Conservation (phyloP, 1,284 basidiomycete species). For the Leccinum holopus region DNA sequence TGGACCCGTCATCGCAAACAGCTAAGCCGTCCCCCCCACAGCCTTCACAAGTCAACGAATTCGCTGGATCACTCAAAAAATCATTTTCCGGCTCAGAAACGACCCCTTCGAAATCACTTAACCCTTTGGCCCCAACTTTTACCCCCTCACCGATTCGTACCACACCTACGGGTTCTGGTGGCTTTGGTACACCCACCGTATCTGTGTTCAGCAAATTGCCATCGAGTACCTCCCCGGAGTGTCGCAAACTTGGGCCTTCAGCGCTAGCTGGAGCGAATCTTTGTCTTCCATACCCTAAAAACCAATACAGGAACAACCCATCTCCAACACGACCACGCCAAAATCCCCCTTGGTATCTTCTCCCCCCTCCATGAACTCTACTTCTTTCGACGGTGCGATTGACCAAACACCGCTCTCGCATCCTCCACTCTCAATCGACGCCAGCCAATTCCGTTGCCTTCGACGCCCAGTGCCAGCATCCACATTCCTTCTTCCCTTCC, state of each 20-base stretch:
- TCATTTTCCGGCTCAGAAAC: conserved; percentile 9
- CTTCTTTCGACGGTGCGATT: conserved; percentile 6
- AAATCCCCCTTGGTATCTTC: conserved; percentile 16
- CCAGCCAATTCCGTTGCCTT: conserved; percentile 31
- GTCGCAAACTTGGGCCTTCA: background rate
- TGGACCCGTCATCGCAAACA: conserved; percentile 4
- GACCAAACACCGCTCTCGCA: conserved; percentile 18
- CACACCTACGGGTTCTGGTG: background rate
- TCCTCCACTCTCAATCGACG: conserved; percentile 31
- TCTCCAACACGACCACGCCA: background rate
- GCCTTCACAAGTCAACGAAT: conserved; percentile 6
- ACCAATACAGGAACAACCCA: conserved; percentile 2
- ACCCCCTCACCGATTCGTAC: conserved; percentile 11
- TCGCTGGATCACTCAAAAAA: background rate
- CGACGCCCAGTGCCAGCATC: conserved; percentile 31
- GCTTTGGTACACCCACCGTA: background rate
- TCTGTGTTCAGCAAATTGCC: background rate
- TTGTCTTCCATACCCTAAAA: background rate
- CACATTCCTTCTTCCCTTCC: conserved; percentile 18
- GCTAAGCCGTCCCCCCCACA: background rate
- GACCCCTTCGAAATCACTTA: conserved; percentile 18
- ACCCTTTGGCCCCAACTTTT: conserved; percentile 33
- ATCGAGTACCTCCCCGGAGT: background rate
- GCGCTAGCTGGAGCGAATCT: background rate
- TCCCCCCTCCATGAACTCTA: conserved; percentile 15